phyloP scores from a whole-genome alignment of 164 flowering plant genomes.

The Piper longum region DNA sequence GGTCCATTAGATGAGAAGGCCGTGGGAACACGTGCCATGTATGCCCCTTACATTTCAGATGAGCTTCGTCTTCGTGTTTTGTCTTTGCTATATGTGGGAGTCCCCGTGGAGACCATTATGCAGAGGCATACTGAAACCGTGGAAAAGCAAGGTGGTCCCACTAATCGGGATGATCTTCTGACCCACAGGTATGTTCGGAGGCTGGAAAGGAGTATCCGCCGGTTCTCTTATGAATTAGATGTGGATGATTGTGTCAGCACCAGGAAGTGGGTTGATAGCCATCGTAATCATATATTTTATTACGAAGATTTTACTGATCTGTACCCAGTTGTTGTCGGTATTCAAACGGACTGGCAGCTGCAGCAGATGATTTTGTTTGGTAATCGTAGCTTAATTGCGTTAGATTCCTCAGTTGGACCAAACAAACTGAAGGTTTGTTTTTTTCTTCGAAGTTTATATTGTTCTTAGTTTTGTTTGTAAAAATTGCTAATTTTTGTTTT shows the following conservation, averaged over 20 bases:
- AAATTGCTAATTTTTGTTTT: slow-evolving; percentile 4
- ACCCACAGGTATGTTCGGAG: slow-evolving; percentile 82
- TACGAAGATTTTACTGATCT: slow-evolving; percentile 74
- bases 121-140: slow-evolving; percentile 82
- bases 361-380: slow-evolving; percentile 96
- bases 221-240: slow-evolving; percentile 67
- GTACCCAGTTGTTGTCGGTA: slow-evolving; percentile 65
- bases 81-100: slow-evolving; percentile 82
- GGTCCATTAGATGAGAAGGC: slow-evolving; percentile 86
- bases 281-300: slow-evolving; percentile 64
- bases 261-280: slow-evolving; percentile 72
- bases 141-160: slow-evolving; percentile 80
- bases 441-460: neutral
- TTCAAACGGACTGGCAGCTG: slow-evolving; percentile 98
- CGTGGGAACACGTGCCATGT: slow-evolving; percentile 88
- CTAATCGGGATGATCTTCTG: slow-evolving; percentile 85
- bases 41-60: slow-evolving; percentile 90
- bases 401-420: slow-evolving; percentile 80
- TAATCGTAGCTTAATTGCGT: slow-evolving; percentile 62
- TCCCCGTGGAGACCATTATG: slow-evolving; percentile 94
- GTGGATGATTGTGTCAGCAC: slow-evolving; percentile 72
- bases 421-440: slow-evolving; percentile 72
- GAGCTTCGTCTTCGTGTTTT: slow-evolving; percentile 80
- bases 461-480: neutral
- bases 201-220: slow-evolving; percentile 77